Conservation (phyloP, 768 basidiomycete species). For the Suillus luteus region DNA sequence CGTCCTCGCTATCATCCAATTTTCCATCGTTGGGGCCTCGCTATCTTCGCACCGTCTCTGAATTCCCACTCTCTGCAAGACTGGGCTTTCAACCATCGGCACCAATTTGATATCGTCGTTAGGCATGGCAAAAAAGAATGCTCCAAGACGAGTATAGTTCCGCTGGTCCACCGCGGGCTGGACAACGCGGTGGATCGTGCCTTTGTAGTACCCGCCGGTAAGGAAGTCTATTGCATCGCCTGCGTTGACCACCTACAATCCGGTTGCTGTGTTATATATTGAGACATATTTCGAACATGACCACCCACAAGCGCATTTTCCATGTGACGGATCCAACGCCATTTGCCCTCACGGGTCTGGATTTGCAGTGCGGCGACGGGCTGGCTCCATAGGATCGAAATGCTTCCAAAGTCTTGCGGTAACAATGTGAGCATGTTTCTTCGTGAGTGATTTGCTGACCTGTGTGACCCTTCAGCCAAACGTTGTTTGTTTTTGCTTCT, state of each 20-base stretch:
- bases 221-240: slow-evolving; percentile 63
- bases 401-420: slow-evolving; percentile 48
- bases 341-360: slow-evolving; percentile 48
- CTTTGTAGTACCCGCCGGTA: slow-evolving; percentile 60
- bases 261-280: not conserved
- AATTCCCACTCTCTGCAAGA: slow-evolving; percentile 48
- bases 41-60: slow-evolving; percentile 37
- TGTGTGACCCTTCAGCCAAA: slow-evolving; percentile 65
- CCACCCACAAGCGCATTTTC: slow-evolving; percentile 53
- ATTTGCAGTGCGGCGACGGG: slow-evolving; percentile 62
- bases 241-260: slow-evolving; percentile 54
- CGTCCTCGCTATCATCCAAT: slow-evolving; percentile 53
- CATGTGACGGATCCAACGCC: slow-evolving; percentile 63
- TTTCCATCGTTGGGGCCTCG: slow-evolving; percentile 51
- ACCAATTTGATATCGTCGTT: slow-evolving; percentile 51
- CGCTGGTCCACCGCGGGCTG: slow-evolving; percentile 59
- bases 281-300: no score
- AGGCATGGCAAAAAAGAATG: slow-evolving; percentile 57
- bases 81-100: slow-evolving; percentile 48
- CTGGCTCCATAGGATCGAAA: slow-evolving; percentile 63
- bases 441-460: slow-evolving; percentile 33
- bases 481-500: slow-evolving; percentile 50
- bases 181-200: slow-evolving; percentile 62
- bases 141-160: slow-evolving; percentile 49
- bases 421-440: not conserved